phyloP scores from a whole-genome alignment of 2,329 filamentous ascomycete species.

The Purpureocillium lavendulum region DNA sequence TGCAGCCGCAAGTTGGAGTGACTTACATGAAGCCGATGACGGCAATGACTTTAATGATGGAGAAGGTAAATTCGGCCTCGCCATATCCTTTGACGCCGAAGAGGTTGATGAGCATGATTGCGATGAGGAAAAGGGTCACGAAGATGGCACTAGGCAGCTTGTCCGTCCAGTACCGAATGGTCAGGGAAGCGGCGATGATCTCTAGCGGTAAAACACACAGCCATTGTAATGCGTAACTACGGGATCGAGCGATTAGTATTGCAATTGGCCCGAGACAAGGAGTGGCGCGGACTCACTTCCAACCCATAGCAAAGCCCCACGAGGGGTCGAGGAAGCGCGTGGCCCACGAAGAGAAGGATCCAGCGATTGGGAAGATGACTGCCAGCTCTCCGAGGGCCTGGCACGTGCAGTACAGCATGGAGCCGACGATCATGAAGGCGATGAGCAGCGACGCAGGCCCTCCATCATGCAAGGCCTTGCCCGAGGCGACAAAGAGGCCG shows the following conservation, averaged over 20 bases:
- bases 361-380: conserved; percentile 82
- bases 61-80: conserved; percentile 83
- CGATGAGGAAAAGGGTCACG: conserved; percentile 69
- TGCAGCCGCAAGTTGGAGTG: neutral
- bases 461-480: conserved; percentile 58
- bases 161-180: conserved; percentile 71
- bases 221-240: conserved; percentile 80
- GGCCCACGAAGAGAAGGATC: conserved; percentile 86
- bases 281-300: conserved; percentile 55
- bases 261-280: no score
- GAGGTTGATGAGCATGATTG: conserved; percentile 75
- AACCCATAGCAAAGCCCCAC: conserved; percentile 93
- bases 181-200: conserved; percentile 79
- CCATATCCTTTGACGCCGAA: conserved; percentile 85
- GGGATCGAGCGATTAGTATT: conserved; percentile 1
- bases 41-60: conserved; percentile 76
- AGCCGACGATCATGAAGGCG: conserved; percentile 69
- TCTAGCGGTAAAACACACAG: conserved; percentile 75
- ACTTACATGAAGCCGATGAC: conserved; percentile 81
- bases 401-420: conserved; percentile 87
- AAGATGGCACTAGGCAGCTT: conserved; percentile 62
- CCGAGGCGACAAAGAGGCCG: conserved; percentile 81
- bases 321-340: conserved; percentile 89
- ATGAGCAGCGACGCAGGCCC: conserved; percentile 73
- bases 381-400: conserved; percentile 89